Evolutionary conservation across 441 rosid genomes (phyloP).

Genomic region (Arabidopsis hybrid): DNA sequence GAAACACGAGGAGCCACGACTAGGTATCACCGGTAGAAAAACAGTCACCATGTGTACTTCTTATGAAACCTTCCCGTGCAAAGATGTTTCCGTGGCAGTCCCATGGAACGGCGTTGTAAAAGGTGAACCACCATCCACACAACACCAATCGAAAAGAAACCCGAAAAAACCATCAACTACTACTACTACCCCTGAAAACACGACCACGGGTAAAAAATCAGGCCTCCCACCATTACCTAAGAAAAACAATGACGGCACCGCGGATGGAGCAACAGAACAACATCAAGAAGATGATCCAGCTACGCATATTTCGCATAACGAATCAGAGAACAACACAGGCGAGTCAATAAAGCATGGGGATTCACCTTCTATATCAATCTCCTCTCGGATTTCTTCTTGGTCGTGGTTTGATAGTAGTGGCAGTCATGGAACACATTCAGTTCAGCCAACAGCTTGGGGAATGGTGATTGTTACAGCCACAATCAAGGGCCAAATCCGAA

Average conservation of each 20-base stretch:
- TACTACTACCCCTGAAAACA: not conserved
- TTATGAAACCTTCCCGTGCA: conserved; percentile 73
- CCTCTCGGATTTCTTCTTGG: conserved; percentile 57
- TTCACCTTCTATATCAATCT: conserved; percentile 46
- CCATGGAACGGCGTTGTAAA: conserved; percentile 77
- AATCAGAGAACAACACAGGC: conserved; percentile 46
- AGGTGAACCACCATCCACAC: conserved; percentile 70
- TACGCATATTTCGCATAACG: conserved; percentile 42
- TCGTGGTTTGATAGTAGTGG: conserved; percentile 67
- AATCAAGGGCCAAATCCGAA: conserved; percentile 78
- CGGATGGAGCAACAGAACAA: conserved; percentile 42
- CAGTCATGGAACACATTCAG: conserved; percentile 47
- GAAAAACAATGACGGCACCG: conserved; percentile 51
- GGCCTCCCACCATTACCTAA: conserved; percentile 90
- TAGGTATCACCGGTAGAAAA: conserved; percentile 53
- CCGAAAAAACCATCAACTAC: conserved; percentile 53
- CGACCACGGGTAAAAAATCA: conserved; percentile 43
- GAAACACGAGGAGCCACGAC: conserved; percentile 65
- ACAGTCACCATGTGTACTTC: conserved; percentile 48
- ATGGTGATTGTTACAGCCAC: conserved; percentile 90
- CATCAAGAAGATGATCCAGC: conserved; percentile 54
- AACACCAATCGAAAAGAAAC: conserved; percentile 52
- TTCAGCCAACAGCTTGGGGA: conserved; percentile 88
- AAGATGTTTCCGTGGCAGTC: conserved; percentile 88
- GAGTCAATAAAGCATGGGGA: conserved; percentile 48